Conservation (phyloP, 805 yeast species). For the Candida khao-thaluensis region DNA sequence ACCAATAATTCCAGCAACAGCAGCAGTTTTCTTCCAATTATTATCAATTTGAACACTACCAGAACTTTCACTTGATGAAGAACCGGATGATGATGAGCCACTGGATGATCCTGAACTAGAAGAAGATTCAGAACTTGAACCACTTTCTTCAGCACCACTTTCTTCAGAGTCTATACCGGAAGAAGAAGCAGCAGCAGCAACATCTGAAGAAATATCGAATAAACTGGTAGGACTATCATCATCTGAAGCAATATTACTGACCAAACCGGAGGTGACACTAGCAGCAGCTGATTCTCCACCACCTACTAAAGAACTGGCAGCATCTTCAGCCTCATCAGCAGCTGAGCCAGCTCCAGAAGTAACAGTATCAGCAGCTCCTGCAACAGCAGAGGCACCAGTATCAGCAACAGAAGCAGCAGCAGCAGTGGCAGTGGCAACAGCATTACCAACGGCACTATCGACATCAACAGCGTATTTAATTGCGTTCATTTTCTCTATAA, state of each 20-base stretch:
- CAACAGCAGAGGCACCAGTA: constrained; percentile 13
- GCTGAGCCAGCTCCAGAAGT: constrained; percentile 16
- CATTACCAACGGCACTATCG: constrained; percentile 1
- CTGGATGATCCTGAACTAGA: constrained; percentile 5
- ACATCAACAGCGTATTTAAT: constrained; percentile 26
- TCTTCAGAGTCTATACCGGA: constrained; percentile 14
- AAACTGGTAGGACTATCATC: constrained; percentile 12
- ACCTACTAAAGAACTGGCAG: constrained; percentile 13
- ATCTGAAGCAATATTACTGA: background rate
- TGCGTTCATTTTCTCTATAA: constrained; percentile 27
- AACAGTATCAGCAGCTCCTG: constrained; percentile 10
- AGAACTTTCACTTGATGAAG: constrained; percentile 15
- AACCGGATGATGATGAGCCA: constrained; percentile 6
- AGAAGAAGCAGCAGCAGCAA: constrained; percentile 12
- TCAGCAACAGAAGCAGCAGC: constrained; percentile 17
- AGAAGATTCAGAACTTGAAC: constrained; percentile 12
- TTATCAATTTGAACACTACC: constrained; percentile 19
- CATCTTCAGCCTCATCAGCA: constrained; percentile 14
- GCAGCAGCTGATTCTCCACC: constrained; percentile 16
- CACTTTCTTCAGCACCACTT: constrained; percentile 4
- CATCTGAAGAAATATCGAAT: constrained; percentile 14
- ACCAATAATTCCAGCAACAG: constrained; percentile 37
- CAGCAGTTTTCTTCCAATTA: constrained; percentile 38
- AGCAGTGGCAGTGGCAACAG: constrained; percentile 16
- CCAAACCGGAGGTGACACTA: constrained; percentile 6